These are phyloP conservation scores for Epichloe uncinata DNA, from an alignment of 2,329 filamentous ascomycete species.

Conservation along the genomic window DNA sequence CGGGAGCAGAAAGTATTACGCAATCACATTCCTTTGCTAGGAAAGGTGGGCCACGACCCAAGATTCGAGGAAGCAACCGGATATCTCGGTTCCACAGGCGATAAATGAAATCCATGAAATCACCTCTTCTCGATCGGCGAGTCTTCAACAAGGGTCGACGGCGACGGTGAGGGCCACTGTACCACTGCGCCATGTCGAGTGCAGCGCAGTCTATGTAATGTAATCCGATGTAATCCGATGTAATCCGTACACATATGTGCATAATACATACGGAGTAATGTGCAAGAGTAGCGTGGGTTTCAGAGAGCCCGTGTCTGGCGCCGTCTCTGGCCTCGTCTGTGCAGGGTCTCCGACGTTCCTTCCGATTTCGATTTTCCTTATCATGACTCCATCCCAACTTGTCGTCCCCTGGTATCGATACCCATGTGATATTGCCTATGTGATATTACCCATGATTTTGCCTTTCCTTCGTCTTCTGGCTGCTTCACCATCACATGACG, in stretches of 20 bases:
- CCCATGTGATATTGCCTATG: too few species aligned
- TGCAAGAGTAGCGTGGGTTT: background rate
- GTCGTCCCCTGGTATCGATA: too few species aligned
- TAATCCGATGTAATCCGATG: too few species aligned
- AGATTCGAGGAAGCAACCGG: background rate
- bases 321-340: background rate
- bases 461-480: too few species aligned
- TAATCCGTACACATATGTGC: too few species aligned
- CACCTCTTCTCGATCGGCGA: background rate
- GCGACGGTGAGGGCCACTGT: background rate
- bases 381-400: background rate
- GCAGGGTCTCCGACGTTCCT: background rate
- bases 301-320: background rate
- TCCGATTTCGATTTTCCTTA: slow-evolving; percentile 1
- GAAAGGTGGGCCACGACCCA: too few species aligned
- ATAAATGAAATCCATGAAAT: background rate
- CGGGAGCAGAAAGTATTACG: too few species aligned
- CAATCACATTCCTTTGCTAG: background rate
- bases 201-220: background rate
- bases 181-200: background rate
- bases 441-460: too few species aligned
- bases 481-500: too few species aligned
- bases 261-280: too few species aligned
- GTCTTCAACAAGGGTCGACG: too few species aligned
- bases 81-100: background rate